Evolutionary conservation across 73 alveolate species (phyloP).

Genomic region (Paramecium sexaurelia): DNA sequence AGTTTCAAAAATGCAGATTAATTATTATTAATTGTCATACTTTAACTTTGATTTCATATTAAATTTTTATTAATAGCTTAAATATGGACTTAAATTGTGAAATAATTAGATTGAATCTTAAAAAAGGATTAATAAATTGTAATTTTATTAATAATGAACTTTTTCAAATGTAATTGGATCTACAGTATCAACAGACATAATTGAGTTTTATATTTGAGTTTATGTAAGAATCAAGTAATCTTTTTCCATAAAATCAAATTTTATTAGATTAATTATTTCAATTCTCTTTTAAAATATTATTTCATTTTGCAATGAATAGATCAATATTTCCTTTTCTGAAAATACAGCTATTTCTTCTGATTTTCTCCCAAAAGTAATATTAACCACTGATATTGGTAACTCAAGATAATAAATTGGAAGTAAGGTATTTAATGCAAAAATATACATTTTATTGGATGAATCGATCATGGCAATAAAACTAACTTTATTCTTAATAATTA

Average conservation of each 20-base stretch:
- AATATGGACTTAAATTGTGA: background rate
- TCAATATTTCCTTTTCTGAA: background rate
- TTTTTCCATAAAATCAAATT: background rate
- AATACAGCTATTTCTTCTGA: background rate
- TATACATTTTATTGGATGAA: background rate
- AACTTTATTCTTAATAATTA: background rate
- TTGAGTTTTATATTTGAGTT: background rate
- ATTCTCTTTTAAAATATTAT: background rate
- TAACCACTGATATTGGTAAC: background rate
- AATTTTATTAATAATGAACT: background rate
- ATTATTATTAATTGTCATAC: background rate
- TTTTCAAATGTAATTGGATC: background rate
- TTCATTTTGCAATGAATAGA: background rate
- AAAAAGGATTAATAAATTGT: background rate
- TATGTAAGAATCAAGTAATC: background rate
- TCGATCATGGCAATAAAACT: conserved; percentile 11
- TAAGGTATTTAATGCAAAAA: background rate
- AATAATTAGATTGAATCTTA: background rate
- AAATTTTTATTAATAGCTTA: background rate
- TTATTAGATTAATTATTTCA: background rate
- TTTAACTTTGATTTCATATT: background rate
- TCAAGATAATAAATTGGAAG: background rate
- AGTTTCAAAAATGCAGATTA: background rate
- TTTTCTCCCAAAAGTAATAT: background rate
- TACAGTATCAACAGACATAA: background rate